Evolutionary conservation across 495 filamentous ascomycete species (phyloP), one percentile per base, ranked within the genome.

Genomic region (Penicillium soppii): DNA sequence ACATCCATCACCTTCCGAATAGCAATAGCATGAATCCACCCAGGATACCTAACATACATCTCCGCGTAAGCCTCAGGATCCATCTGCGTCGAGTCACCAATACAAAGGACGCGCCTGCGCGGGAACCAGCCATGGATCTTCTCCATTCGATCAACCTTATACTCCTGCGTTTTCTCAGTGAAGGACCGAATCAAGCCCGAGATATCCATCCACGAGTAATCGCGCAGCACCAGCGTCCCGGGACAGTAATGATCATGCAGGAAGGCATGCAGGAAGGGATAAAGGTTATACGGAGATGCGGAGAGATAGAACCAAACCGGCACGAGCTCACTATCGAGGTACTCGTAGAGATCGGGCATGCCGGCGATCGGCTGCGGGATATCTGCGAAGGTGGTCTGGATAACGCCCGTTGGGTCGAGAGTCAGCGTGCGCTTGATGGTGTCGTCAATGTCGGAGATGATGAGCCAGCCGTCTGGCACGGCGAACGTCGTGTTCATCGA

Each of bases 371-470:
- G 82, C 41, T 79, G 69, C 0, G 90, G 86, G 16, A 82, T 73
- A 7, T 90, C 84, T 35, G 85, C 82, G 59, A 97, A 96, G 2
- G 92, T 97, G 9, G 87, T 87, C 27, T 81, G 78, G 4, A 96
- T 73, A 53, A 96, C 90, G 5, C 90, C 90, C 37, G 87, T 80
- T 1, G 88, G 81, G 38, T 87, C 82, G 33, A 82, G 82, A 2
- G 94, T 95, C 62, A 87, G 79, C 0, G 92, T 95, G 43, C 90
- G 75, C 70, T 97, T 97, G 75, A 97, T 95, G 2, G 92, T 94
- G 67, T 97, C 92, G 67, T 97, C 92, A 62, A 97, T 86, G 61
- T 97, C 92, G 27, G 89, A 94, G 50, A 97, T 85, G 5, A 97
- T 70, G 3, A 84, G 80, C 92, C 92, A 97, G 9, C 92, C 92